A percentile compares a stretch with the other conserved stretches of the same genome.
These are phyloP conservation scores for Fraxinus ornus DNA, from an alignment of 305 asterid genomes.

Conservation along the genomic window DNA sequence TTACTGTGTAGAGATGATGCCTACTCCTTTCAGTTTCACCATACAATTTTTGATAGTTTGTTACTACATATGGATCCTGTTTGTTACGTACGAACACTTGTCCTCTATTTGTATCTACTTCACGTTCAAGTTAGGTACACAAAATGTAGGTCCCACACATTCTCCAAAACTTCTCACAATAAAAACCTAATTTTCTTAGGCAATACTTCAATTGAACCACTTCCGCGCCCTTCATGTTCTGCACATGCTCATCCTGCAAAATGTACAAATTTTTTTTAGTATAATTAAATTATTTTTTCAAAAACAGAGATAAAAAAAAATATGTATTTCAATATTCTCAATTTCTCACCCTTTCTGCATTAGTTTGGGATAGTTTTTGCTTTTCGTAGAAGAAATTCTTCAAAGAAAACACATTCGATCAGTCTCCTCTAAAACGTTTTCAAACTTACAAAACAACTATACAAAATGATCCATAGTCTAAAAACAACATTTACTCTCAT, in stretches of 20 bases:
- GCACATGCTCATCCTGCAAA: conserved; percentile 40
- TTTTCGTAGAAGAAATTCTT: background rate
- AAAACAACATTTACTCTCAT: background rate
- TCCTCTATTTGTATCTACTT: background rate
- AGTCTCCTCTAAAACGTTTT: background rate
- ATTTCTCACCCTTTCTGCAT: conserved; percentile 37
- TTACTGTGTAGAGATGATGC: background rate
- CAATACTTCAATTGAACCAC: conserved; percentile 40
- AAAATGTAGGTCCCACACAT: background rate
- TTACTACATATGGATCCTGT: background rate
- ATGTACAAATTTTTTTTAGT: conserved; percentile 15
- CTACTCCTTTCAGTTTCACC: background rate
- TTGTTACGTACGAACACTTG: background rate
- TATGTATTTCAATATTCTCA: background rate
- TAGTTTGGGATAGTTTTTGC: background rate
- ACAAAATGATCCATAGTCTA: background rate
- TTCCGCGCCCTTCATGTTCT: conserved; percentile 37
- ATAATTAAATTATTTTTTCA: background rate
- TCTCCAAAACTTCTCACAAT: background rate
- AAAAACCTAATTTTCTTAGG: conserved; percentile 25
- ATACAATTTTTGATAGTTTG: background rate
- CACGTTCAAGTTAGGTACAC: background rate
- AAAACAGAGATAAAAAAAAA: background rate
- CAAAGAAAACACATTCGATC: background rate
- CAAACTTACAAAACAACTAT: background rate